Evolutionary conservation across 495 filamentous ascomycete genomes (phyloP).

Genomic region (Aspergillus diversus): DNA sequence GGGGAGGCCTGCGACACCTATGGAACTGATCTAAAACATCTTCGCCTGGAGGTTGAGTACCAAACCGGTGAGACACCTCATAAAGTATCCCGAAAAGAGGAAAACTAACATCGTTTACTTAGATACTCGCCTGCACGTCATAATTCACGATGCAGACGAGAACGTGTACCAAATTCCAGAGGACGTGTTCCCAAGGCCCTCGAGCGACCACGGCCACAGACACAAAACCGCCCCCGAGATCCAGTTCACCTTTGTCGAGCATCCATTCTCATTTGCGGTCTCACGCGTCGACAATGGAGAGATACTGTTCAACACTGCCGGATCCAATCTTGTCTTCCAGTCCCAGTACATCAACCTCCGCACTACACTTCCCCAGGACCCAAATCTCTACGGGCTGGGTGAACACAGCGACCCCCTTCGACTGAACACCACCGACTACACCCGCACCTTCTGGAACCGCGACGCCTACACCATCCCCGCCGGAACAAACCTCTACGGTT

Average conservation of each 20-base stretch:
- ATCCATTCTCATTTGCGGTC: slow-evolving; percentile 79
- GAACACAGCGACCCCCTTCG: slow-evolving; percentile 77
- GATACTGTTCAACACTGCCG: slow-evolving; percentile 79
- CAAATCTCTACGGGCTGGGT: slow-evolving; percentile 78
- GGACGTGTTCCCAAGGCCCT: slow-evolving; percentile 69
- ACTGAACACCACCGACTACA: slow-evolving; percentile 73
- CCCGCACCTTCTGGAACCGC: slow-evolving; percentile 78
- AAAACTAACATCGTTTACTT: neutral
- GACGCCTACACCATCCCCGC: slow-evolving; percentile 69
- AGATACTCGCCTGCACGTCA: slow-evolving; percentile 82
- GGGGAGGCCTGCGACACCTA: slow-evolving; percentile 72
- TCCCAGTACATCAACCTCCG: slow-evolving; percentile 74
- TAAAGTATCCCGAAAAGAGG: neutral
- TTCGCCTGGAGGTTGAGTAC: slow-evolving; percentile 74
- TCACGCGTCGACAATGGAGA: slow-evolving; percentile 54
- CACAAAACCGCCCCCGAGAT: slow-evolving; percentile 40
- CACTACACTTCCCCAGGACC: slow-evolving; percentile 66
- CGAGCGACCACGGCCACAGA: slow-evolving; percentile 20
- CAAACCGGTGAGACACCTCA: slow-evolving; percentile 62
- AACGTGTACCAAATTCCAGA: slow-evolving; percentile 79
- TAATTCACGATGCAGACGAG: slow-evolving; percentile 75
- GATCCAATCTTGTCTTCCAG: slow-evolving; percentile 72
- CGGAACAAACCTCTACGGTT: slow-evolving; percentile 79
- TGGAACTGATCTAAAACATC: slow-evolving; percentile 65
- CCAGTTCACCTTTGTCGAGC: slow-evolving; percentile 64